A percentile compares a stretch with the other conserved stretches of the same genome.
These are phyloP conservation scores for Monosporascus sp. DNA, from an alignment of 2,329 filamentous ascomycete species.

Conservation along the genomic window DNA sequence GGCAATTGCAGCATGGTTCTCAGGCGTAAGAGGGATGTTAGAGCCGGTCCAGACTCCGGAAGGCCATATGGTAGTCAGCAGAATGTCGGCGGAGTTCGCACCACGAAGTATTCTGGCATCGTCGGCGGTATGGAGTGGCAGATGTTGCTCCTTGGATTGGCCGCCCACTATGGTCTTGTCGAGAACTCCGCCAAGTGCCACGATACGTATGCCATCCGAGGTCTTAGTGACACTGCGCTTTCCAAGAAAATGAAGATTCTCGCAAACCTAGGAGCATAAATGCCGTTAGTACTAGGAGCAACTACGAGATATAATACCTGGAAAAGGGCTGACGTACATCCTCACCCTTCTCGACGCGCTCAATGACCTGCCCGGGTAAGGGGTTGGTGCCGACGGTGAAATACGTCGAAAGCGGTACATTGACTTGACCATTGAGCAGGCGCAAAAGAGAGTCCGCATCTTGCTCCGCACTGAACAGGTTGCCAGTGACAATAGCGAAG, in stretches of 20 bases:
- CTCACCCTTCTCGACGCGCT: slow-evolving; percentile 67
- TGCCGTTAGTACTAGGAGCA: not conserved
- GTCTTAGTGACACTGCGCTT: slow-evolving; percentile 86
- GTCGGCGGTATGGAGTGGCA: slow-evolving; percentile 70
- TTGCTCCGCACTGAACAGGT: slow-evolving; percentile 65
- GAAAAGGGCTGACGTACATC: slow-evolving; percentile 29
- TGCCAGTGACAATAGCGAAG: slow-evolving; percentile 77
- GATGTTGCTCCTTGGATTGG: slow-evolving; percentile 64
- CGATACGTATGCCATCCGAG: slow-evolving; percentile 80
- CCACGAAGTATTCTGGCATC: slow-evolving; percentile 73
- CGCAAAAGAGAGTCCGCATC: slow-evolving; percentile 54
- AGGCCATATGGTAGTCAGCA: slow-evolving; percentile 86
- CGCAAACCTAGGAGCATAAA: slow-evolving; percentile 53
- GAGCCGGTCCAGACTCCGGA: slow-evolving; percentile 65
- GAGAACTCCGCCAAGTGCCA: slow-evolving; percentile 73
- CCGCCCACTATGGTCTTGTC: slow-evolving; percentile 56
- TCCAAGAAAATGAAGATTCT: slow-evolving; percentile 86
- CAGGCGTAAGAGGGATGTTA: slow-evolving; percentile 51
- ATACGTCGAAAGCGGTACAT: slow-evolving; percentile 78
- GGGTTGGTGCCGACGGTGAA: slow-evolving; percentile 73
- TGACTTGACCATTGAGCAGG: slow-evolving; percentile 67
- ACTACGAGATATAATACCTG: not conserved
- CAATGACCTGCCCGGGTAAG: slow-evolving; percentile 65
- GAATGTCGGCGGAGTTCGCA: slow-evolving; percentile 74
- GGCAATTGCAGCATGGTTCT: slow-evolving; percentile 43